Conservation (phyloP, 345 rosid genomes). For the Punica granatum region DNA sequence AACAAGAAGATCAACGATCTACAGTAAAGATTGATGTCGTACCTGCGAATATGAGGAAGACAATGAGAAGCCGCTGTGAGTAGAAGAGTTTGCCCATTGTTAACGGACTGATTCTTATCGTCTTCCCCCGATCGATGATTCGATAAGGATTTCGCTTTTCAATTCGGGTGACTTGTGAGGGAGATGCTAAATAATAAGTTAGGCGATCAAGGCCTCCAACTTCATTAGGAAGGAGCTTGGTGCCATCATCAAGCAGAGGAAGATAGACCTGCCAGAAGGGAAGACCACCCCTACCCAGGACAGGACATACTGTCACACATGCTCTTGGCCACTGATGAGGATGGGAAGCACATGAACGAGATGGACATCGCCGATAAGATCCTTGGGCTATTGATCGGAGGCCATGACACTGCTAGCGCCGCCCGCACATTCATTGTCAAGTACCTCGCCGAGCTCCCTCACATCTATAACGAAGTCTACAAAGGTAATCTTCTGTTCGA, state of each 20-base stretch:
- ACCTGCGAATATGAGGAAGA: too few relatives aligned
- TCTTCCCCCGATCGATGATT: not conserved
- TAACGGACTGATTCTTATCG: too few relatives aligned
- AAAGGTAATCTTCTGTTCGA: not conserved
- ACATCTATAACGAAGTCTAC: slow-evolving; percentile 7
- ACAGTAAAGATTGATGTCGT: too few relatives aligned
- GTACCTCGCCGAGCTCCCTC: slow-evolving; percentile 9
- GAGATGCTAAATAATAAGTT: not conserved
- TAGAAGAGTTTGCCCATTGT: too few relatives aligned
- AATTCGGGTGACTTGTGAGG: slow-evolving; percentile 1
- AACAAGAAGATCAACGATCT: too few relatives aligned
- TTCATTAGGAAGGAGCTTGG: slow-evolving; percentile 8
- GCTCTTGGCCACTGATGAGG: not conserved
- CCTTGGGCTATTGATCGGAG: slow-evolving; percentile 6
- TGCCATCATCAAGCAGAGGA: slow-evolving; percentile 8
- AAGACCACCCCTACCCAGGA: slow-evolving; percentile 3
- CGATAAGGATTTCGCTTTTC: slow-evolving; percentile 5
- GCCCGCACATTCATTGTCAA: slow-evolving; percentile 9
- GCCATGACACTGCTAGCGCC: slow-evolving; percentile 7
- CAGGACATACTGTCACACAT: slow-evolving; percentile 3
- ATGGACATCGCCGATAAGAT: slow-evolving; percentile 6
- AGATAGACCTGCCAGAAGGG: slow-evolving; percentile 5
- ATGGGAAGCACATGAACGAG: slow-evolving; percentile 4
- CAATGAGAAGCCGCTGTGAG: too few relatives aligned
- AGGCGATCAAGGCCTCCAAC: slow-evolving; percentile 13